A percentile compares a stretch with the other conserved stretches of the same genome.
Evolutionary conservation across 2,329 filamentous ascomycete species (phyloP).

Genomic region (Ascochyta koolunga): DNA sequence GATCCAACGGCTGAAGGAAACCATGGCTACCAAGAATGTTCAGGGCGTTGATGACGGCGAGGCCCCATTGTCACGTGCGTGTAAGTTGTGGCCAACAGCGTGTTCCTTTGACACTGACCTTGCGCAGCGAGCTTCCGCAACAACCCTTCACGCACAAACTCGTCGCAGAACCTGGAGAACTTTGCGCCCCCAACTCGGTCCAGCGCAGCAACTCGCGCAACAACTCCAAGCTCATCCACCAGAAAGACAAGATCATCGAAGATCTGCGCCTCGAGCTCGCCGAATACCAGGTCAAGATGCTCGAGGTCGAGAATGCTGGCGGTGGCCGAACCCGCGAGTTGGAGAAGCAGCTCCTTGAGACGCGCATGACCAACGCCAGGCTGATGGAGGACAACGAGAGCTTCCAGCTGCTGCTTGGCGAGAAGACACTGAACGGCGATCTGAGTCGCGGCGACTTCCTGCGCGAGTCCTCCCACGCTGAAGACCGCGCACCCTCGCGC

Average conservation of each 20-base stretch:
- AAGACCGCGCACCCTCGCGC: constrained; percentile 41
- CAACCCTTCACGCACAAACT: constrained; percentile 52
- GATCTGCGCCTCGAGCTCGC: constrained; percentile 89
- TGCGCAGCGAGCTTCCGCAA: constrained; percentile 49
- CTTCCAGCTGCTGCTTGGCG: constrained; percentile 91
- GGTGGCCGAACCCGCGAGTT: constrained; percentile 86
- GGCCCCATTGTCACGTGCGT: constrained; percentile 58
- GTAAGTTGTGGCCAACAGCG: constrained; percentile 47
- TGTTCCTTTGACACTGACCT: constrained; percentile 27
- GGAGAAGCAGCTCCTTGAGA: constrained; percentile 88
- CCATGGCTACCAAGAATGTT: constrained; percentile 74
- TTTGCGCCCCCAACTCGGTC: constrained; percentile 87
- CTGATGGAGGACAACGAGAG: constrained; percentile 99
- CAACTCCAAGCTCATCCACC: constrained; percentile 85
- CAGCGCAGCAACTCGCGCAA: constrained; percentile 88
- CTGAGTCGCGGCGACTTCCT: constrained; percentile 84
- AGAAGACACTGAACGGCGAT: constrained; percentile 94
- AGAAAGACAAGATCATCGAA: constrained; percentile 97
- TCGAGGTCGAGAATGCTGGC: constrained; percentile 91
- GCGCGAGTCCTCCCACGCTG: constrained; percentile 53
- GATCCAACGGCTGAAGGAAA: constrained; percentile 91
- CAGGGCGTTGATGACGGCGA: constrained; percentile 58
- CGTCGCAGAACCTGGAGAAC: constrained; percentile 75
- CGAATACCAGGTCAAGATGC: constrained; percentile 92
- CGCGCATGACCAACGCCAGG: constrained; percentile 92